Percentiles rank a stretch among this genome's conserved stretches.
Evolutionary conservation across 768 basidiomycete genomes (phyloP).

Genomic region (Butyriboletus loyo): DNA sequence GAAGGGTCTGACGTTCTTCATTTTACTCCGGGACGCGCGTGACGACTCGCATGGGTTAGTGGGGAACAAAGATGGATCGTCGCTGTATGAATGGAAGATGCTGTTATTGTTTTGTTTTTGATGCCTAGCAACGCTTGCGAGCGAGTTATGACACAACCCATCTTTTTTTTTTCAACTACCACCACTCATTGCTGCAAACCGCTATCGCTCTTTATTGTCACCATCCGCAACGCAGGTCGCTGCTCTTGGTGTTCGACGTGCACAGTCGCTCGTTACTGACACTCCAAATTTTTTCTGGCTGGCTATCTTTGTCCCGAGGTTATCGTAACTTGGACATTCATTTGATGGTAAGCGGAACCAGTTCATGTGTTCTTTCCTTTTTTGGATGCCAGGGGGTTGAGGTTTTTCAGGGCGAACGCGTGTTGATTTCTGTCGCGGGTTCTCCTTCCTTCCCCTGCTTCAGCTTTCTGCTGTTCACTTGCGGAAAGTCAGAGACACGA

Average conservation of each 20-base stretch:
- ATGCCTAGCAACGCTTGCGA: conserved; percentile 26
- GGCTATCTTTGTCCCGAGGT: neutral
- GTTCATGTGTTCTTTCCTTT: conserved; percentile 25
- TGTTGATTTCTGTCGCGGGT: conserved; percentile 21
- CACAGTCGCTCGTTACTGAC: conserved; percentile 9
- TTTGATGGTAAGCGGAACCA: conserved; percentile 28
- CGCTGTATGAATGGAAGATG: conserved; percentile 21
- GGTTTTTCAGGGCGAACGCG: conserved; percentile 34
- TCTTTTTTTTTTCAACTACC: neutral
- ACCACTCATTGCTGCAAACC: neutral
- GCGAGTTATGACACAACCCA: neutral
- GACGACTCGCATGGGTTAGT: conserved; percentile 9
- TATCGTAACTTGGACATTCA: conserved; percentile 13
- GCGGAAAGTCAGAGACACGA: conserved; percentile 49
- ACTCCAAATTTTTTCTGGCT: neutral
- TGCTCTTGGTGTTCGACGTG: neutral
- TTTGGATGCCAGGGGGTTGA: conserved; percentile 29
- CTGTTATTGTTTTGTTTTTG: conserved; percentile 21
- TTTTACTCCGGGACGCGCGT: conserved; percentile 33
- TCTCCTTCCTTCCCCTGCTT: conserved; percentile 22
- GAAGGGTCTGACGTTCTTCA: conserved; percentile 69
- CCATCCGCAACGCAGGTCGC: conserved; percentile 12
- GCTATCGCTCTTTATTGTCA: neutral
- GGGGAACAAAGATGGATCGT: conserved; percentile 15
- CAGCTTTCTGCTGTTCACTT: conserved; percentile 29